Conservation (phyloP, 345 rosid genomes). For the Eucalyptus curtisii region DNA sequence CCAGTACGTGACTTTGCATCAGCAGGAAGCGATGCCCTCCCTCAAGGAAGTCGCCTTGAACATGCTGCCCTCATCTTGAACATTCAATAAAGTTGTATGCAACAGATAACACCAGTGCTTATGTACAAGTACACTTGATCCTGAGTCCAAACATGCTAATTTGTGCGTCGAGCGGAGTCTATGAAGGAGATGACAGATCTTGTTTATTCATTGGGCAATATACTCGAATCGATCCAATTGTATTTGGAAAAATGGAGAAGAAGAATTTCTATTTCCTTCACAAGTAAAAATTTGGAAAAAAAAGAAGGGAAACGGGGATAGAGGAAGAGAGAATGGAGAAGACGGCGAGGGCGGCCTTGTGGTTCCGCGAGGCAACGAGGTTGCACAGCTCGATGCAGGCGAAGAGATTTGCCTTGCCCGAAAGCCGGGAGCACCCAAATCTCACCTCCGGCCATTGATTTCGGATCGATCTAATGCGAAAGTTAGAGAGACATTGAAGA, state of each 20-base stretch:
- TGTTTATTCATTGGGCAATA: not conserved
- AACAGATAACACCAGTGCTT: not conserved
- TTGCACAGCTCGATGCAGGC: conserved; percentile 17
- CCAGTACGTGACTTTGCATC: conserved; percentile 35
- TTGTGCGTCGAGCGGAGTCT: not conserved
- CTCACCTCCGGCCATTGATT: not conserved
- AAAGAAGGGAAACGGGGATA: not conserved
- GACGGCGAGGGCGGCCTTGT: not conserved
- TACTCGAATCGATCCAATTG: not conserved
- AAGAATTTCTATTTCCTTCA: not conserved
- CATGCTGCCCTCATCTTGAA: conserved; percentile 70
- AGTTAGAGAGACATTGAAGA: not conserved
- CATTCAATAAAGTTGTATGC: not conserved
- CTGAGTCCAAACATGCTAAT: not conserved
- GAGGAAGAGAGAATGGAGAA: not conserved
- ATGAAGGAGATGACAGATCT: not conserved
- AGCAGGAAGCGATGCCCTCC: conserved; percentile 78
- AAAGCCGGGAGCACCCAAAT: conserved; percentile 4
- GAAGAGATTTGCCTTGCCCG: conserved; percentile 8
- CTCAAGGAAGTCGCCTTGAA: conserved; percentile 81
- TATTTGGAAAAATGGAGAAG: no score
- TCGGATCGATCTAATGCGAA: not conserved
- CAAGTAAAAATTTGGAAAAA: no score
- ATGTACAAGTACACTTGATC: not conserved
- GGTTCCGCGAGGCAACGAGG: not conserved